phyloP scores from a whole-genome alignment of 2,329 filamentous ascomycete species.

The Exophiala oligosperma region DNA sequence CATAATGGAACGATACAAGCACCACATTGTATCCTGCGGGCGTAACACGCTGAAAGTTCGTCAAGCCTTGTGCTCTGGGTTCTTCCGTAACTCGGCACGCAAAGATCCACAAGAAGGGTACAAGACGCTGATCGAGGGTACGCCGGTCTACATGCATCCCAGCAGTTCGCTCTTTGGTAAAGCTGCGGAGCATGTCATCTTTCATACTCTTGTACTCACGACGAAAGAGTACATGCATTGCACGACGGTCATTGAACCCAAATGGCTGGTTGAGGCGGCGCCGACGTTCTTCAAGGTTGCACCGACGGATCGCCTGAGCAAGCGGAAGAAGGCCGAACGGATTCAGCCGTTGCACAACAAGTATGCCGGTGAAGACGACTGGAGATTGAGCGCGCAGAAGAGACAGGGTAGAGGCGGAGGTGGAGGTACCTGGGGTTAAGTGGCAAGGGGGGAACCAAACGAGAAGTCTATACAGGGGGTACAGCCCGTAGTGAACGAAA shows the following conservation, averaged over 20 bases:
- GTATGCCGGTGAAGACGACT: constrained; percentile 90
- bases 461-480: too few species aligned
- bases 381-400: constrained; percentile 85
- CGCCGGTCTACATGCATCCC: constrained; percentile 92
- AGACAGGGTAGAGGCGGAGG: constrained; percentile 80
- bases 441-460: too few species aligned
- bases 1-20: constrained; percentile 91
- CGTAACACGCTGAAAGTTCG: constrained; percentile 84
- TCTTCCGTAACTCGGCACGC: constrained; percentile 91
- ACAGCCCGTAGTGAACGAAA: too few species aligned
- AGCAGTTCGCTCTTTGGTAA: constrained; percentile 91
- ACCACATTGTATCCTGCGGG: constrained; percentile 79
- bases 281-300: constrained; percentile 99
- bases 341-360: constrained; percentile 96
- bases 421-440: constrained; percentile 82
- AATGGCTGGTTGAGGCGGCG: constrained; percentile 91
- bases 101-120: constrained; percentile 97
- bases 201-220: constrained; percentile 61
- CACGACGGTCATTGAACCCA: constrained; percentile 90
- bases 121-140: constrained; percentile 94
- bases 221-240: constrained; percentile 98
- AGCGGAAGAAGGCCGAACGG: constrained; percentile 88
- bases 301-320: constrained; percentile 79
- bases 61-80: constrained; percentile 85
- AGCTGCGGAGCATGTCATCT: constrained; percentile 94